Evolutionary conservation across 2,329 filamentous ascomycete genomes (phyloP), one percentile per base, ranked within the genome.

Genomic region (Podosphaera xanthii): DNA sequence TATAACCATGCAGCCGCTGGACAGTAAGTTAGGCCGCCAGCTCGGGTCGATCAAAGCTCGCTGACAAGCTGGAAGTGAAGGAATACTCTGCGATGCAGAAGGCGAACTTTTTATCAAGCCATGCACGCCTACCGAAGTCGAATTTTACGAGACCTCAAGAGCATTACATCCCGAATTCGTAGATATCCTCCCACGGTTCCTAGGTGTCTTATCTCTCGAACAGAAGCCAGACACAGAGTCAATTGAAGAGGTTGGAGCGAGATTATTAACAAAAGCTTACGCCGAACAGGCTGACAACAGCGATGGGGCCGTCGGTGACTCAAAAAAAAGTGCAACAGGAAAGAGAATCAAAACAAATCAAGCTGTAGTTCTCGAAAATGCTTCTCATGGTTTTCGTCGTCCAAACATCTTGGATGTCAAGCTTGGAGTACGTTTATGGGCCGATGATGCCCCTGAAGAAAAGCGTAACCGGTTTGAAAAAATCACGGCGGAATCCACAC

Each of bases 341-440:
- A 69, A 66, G 61, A 67, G 64, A 46, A 90, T 97, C 61, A 76
- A 80, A 33, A 95, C 89, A 0, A 82, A 89, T 59, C 76, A 81
- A 59, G 86, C 87, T 1, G 83, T 96, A 22, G 89, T 94, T 10
- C 75, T 97, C 35, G 85, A 90, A 68, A 96, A 96, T 69, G 79
- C 87, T 5, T 83, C 88, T 0, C 78, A 80, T 63, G 88, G 87
- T 0, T 97, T 90, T 74, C 80, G 79, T 66, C 79, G 80, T 60
- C 88, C 92, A 5, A 97, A 95, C 65, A 88, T 98, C 6, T 75
- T 98, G 60, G 92, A 98, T 68, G 80, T 94, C 63, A 98, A 98
- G 73, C 80, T 98, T 30, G 92, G 92, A 50, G 78, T 82, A 57
- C 79, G 87, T 38, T 73, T 98, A 4, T 97, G 89, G 84, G 91